Conservation (phyloP, 2,329 filamentous ascomycete species). For the Alternaria triticina region DNA sequence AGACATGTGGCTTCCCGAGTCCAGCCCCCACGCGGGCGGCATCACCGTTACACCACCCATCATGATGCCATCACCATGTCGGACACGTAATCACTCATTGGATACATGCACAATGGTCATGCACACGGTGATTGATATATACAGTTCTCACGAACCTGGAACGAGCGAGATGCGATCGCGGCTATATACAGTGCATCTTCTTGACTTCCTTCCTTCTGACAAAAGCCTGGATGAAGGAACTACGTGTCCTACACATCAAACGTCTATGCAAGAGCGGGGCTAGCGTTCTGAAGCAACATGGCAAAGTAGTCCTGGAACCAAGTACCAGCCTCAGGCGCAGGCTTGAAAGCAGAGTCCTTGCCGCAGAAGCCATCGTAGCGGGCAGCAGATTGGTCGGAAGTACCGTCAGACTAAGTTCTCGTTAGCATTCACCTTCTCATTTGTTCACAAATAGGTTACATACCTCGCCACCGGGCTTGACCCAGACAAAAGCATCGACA, state of each 20-base stretch:
- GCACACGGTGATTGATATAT: neutral
- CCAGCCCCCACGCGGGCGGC: neutral
- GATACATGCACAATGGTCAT: neutral
- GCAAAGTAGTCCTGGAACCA: slow-evolving; percentile 65
- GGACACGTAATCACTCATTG: fast-evolving
- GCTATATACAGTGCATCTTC: slow-evolving; percentile 1
- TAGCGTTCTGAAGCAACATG: slow-evolving; percentile 44
- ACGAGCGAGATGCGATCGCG: neutral
- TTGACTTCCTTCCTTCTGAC: neutral
- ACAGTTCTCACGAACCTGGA: neutral
- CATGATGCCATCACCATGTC: neutral
- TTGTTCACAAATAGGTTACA: neutral
- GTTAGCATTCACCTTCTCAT: neutral
- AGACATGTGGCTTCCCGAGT: neutral
- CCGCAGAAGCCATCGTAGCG: slow-evolving; percentile 65
- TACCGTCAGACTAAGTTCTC: slow-evolving; percentile 50
- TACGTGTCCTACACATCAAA: neutral
- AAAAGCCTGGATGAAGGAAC: neutral
- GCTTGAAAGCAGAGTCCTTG: slow-evolving; percentile 60
- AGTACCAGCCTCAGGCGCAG: slow-evolving; percentile 71
- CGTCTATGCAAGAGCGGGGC: slow-evolving; percentile 33
- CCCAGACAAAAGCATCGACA: slow-evolving; percentile 72
- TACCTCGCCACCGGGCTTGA: slow-evolving; percentile 68
- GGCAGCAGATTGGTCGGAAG: slow-evolving; percentile 49
- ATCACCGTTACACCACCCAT: neutral